A percentile compares a stretch with the other conserved stretches of the same genome.
Conservation (phyloP, 2,329 filamentous ascomycete genomes). For the Metarhizium robertsii region DNA sequence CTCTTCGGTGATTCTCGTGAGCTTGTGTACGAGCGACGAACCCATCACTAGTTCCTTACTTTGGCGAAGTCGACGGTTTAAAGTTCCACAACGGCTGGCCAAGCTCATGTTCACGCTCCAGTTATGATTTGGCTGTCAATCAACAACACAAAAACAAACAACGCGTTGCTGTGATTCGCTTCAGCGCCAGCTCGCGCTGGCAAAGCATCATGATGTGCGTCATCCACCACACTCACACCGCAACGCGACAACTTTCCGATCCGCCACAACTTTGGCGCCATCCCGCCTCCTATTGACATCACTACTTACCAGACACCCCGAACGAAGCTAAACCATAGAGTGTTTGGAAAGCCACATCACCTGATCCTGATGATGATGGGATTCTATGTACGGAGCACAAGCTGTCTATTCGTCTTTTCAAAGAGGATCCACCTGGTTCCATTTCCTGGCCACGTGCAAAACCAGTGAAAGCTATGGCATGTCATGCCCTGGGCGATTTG, state of each 20-base stretch:
- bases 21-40: too few species aligned
- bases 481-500: background rate
- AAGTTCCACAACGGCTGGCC: background rate
- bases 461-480: background rate
- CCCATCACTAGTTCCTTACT: too few species aligned
- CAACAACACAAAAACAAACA: background rate
- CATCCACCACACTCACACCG: background rate
- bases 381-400: background rate
- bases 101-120: background rate
- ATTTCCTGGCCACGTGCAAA: background rate
- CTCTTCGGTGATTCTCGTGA: too few species aligned
- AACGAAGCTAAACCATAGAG: background rate
- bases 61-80: background rate
- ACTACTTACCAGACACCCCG: background rate
- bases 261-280: background rate
- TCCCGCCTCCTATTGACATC: conserved; percentile 1
- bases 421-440: background rate
- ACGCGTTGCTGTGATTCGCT: background rate
- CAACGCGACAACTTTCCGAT: background rate
- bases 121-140: background rate
- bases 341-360: background rate
- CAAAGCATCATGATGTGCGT: background rate
- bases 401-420: background rate
- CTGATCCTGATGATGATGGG: background rate
- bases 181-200: background rate